Evolutionary conservation across 768 basidiomycete species (phyloP).

Genomic region (Mycena crocata): DNA sequence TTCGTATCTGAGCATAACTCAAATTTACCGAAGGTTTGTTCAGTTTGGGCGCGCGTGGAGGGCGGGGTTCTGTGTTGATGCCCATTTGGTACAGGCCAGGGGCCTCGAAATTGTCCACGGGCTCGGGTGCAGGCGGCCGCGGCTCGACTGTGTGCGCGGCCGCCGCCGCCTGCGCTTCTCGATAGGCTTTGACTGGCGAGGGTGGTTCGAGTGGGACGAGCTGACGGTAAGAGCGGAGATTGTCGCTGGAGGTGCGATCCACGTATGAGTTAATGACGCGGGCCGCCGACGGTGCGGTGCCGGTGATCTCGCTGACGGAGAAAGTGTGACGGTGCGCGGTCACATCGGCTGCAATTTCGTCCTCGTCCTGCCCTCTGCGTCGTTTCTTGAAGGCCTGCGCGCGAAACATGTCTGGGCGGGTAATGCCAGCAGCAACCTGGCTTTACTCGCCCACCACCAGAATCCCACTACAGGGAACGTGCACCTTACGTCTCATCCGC

Average conservation of each 20-base stretch:
- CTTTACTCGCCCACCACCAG: too few relatives aligned
- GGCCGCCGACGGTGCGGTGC: neutral
- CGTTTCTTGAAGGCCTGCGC: neutral
- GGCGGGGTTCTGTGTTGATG: neutral
- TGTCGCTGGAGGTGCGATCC: neutral
- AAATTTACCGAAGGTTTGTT: too few relatives aligned
- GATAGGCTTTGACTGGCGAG: neutral
- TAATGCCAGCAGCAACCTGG: too few relatives aligned
- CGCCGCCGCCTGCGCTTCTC: neutral
- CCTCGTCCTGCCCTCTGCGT: neutral
- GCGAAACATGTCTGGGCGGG: too few relatives aligned
- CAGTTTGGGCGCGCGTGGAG: neutral
- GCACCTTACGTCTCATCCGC: too few relatives aligned
- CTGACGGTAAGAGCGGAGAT: neutral
- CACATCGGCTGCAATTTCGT: neutral
- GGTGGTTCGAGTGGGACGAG: neutral
- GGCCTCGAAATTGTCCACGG: neutral
- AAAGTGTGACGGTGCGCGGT: conserved; percentile 1
- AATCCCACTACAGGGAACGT: too few relatives aligned
- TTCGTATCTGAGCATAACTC: too few relatives aligned
- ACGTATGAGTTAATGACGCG: neutral
- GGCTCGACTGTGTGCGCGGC: neutral
- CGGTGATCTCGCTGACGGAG: neutral
- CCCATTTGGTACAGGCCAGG: neutral
- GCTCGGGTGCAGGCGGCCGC: neutral